Percentiles rank a stretch among this genome's conserved stretches.
These are phyloP conservation scores for Phaeosphaeriaceae sp. DNA, from an alignment of 2,329 filamentous ascomycete species.

Conservation along the genomic window DNA sequence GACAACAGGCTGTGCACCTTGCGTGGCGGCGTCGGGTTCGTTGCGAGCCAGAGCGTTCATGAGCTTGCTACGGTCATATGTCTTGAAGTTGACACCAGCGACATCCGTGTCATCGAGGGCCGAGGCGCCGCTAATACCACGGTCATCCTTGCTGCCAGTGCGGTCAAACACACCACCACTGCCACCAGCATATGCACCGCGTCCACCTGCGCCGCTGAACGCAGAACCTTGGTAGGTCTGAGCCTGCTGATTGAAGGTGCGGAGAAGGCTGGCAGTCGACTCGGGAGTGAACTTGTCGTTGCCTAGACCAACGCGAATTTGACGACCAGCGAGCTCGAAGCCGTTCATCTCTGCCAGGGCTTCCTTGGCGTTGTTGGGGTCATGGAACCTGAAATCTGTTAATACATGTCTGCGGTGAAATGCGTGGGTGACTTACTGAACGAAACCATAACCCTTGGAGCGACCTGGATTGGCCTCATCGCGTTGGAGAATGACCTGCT, in stretches of 20 bases:
- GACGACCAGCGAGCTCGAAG: conserved; percentile 95
- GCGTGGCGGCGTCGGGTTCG: conserved; percentile 74
- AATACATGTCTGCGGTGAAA: neutral
- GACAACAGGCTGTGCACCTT: conserved; percentile 49
- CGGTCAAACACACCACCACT: conserved; percentile 80
- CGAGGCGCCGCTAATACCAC: conserved; percentile 85
- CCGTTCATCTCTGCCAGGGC: conserved; percentile 99
- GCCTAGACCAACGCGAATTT: conserved; percentile 97
- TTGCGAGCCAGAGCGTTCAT: conserved; percentile 91
- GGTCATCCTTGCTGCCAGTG: conserved; percentile 87
- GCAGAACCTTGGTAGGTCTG: conserved; percentile 81
- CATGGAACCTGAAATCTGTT: conserved; percentile 74
- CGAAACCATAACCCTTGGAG: conserved; percentile 90
- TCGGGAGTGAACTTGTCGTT: conserved; percentile 99
- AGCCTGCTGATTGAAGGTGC: conserved; percentile 78
- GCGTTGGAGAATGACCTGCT: conserved; percentile 97
- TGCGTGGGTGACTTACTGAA: conserved; percentile 74
- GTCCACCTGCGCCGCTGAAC: conserved; percentile 88
- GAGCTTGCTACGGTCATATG: conserved; percentile 96
- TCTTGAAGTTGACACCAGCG: conserved; percentile 98
- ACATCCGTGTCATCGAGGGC: conserved; percentile 98
- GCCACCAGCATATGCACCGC: conserved; percentile 80
- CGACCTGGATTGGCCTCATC: conserved; percentile 72
- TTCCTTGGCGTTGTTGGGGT: conserved; percentile 89
- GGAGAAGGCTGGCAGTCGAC: conserved; percentile 88